These are phyloP conservation scores for Chaetomiaceae sp. DNA, from an alignment of 2,329 filamentous ascomycete genomes.

Conservation along the genomic window DNA sequence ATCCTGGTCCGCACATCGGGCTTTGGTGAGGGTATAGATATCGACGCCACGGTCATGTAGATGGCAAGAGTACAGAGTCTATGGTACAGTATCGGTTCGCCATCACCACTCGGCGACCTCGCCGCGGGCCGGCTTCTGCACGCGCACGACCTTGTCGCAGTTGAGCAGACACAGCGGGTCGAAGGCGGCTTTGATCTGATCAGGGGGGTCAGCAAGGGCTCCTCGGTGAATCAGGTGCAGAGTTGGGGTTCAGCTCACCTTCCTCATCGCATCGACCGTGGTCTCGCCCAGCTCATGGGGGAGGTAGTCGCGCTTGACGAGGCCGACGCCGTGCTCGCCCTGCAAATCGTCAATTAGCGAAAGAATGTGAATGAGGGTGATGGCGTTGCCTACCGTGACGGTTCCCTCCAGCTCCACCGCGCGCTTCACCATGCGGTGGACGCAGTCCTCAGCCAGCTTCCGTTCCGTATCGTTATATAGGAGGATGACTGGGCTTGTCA, in stretches of 20 bases:
- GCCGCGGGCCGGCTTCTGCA: conserved; percentile 48
- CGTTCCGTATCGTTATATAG: conserved; percentile 61
- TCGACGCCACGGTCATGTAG: not conserved
- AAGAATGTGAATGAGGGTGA: not conserved
- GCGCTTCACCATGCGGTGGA: conserved; percentile 79
- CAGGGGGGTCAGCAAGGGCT: not conserved
- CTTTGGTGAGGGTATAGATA: conserved; percentile 4
- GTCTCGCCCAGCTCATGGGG: conserved; percentile 67
- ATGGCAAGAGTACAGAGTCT: not conserved
- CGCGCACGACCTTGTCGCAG: conserved; percentile 61
- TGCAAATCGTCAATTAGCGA: conserved; percentile 20
- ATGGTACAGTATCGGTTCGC: conserved; percentile 5
- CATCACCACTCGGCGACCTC: conserved; percentile 41
- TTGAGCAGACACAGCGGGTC: conserved; percentile 68
- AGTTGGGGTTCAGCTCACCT: conserved; percentile 45
- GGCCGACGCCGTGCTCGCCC: conserved; percentile 77
- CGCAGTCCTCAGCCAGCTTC: conserved; percentile 59
- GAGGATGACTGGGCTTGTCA: conserved; percentile 39
- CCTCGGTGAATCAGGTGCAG: not conserved
- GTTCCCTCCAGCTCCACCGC: conserved; percentile 82
- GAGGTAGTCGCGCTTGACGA: conserved; percentile 81
- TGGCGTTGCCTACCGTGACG: conserved; percentile 53
- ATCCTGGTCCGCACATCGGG: not conserved
- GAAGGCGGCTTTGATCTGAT: conserved; percentile 69
- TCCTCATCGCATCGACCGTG: conserved; percentile 78